phyloP scores from a whole-genome alignment of 164 flowering plant species.

The Chloranthus sessilifolius region DNA sequence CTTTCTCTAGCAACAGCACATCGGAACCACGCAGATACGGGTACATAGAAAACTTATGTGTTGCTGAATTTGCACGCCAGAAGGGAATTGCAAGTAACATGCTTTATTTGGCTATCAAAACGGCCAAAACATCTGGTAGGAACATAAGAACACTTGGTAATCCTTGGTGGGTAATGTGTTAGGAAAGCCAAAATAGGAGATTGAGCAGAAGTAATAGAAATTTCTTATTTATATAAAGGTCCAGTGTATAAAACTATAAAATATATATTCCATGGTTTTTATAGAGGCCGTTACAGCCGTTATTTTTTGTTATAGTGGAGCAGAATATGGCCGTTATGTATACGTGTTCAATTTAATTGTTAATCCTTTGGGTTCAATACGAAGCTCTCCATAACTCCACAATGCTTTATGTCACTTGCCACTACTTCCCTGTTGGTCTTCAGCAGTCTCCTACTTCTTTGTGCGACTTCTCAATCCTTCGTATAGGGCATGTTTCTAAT shows the following conservation, averaged over 20 bases:
- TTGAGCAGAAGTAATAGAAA: neutral
- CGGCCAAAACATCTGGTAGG: slow-evolving; percentile 51
- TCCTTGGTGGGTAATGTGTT: neutral
- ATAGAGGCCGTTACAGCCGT: neutral
- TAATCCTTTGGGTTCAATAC: too few species aligned
- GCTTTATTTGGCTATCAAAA: slow-evolving; percentile 52
- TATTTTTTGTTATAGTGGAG: neutral
- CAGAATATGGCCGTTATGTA: too few species aligned
- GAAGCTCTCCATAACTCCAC: too few species aligned
- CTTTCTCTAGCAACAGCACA: slow-evolving; percentile 10
- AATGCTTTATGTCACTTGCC: too few species aligned
- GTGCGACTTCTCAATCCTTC: too few species aligned
- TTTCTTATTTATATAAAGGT: neutral
- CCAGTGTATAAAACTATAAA: neutral
- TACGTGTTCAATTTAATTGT: neutral
- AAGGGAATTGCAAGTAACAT: slow-evolving; percentile 76
- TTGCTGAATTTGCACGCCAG: slow-evolving; percentile 66
- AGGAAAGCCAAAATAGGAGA: neutral
- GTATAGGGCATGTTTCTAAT: too few species aligned
- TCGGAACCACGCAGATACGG: slow-evolving; percentile 37
- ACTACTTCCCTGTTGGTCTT: too few species aligned
- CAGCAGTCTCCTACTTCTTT: too few species aligned
- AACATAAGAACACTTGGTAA: neutral
- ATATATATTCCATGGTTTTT: neutral
- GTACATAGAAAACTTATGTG: slow-evolving; percentile 67